phyloP scores from a whole-genome alignment of 257 asterid species.

The Nemophila menziesii region DNA sequence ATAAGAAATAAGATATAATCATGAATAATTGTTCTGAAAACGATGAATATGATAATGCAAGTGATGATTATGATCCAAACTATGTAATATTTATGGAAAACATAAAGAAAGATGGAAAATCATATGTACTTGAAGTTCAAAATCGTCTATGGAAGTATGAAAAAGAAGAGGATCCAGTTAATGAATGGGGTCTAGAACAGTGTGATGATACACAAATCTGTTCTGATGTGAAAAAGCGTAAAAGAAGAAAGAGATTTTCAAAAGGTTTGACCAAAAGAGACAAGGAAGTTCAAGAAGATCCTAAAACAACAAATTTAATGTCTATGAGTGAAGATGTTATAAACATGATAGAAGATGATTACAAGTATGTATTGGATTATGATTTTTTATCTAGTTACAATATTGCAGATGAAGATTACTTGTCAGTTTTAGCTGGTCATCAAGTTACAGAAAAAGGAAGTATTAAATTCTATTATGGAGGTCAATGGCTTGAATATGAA shows the following conservation, averaged over 20 bases:
- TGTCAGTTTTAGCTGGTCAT: not conserved
- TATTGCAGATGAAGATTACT: not conserved
- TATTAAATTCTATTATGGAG: not conserved
- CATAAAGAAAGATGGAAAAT: slow-evolving; percentile 4
- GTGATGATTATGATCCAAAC: slow-evolving; percentile 12
- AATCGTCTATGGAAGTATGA: slow-evolving; percentile 13
- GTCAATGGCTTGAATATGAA: not conserved
- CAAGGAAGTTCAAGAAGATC: too few relatives aligned
- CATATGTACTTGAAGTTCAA: slow-evolving; percentile 11
- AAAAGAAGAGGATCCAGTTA: slow-evolving; percentile 6
- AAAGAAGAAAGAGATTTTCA: not conserved
- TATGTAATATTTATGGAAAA: slow-evolving; percentile 10
- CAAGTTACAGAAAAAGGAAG: not conserved
- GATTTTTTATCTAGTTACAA: not conserved
- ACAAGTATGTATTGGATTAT: not conserved
- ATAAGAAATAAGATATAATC: not conserved
- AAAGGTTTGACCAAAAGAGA: not conserved
- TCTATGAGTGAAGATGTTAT: not conserved
- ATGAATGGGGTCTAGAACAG: slow-evolving; percentile 1
- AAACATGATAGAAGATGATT: not conserved
- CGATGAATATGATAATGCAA: not conserved
- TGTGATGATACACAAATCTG: not conserved
- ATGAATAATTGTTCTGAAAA: too few relatives aligned
- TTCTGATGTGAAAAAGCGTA: not conserved
- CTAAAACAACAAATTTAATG: not conserved